These are phyloP conservation scores for Closterium sp. DNA, from an alignment of 139 green algal genomes.

Conservation along the genomic window DNA sequence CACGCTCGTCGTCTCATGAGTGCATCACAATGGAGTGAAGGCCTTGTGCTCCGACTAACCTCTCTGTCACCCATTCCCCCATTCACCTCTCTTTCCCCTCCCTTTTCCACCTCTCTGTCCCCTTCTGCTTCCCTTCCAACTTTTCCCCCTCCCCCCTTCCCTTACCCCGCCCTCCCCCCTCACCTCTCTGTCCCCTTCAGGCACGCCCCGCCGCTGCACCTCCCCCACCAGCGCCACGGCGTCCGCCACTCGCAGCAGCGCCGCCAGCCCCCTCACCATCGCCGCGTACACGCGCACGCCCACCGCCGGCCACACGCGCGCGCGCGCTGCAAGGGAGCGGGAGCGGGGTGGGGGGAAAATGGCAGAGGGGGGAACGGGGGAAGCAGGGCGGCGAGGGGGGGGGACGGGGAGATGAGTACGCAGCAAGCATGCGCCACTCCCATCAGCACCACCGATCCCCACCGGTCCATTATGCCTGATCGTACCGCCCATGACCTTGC, in stretches of 20 bases:
- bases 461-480: slow-evolving; percentile 44
- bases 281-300: slow-evolving; percentile 58
- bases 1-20: no score
- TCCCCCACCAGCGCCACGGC: slow-evolving; percentile 65
- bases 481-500: no score
- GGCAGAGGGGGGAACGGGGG: no score
- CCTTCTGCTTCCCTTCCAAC: no score
- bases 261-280: slow-evolving; percentile 72
- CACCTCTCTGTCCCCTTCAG: slow-evolving; percentile 39
- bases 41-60: no score
- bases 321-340: neutral
- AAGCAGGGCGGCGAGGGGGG: no score
- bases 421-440: slow-evolving; percentile 65
- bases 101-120: no score
- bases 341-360: no score
- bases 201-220: slow-evolving; percentile 67
- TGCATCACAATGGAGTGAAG: no score
- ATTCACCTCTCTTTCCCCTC: no score
- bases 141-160: neutral
- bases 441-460: slow-evolving; percentile 68
- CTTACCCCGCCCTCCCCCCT: neutral
- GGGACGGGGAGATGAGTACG: slow-evolving; percentile 10
- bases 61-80: no score
- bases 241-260: slow-evolving; percentile 68
- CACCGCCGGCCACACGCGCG: slow-evolving; percentile 63